Conservation (phyloP, 169 alveolate genomes). For the Plasmodium blacklocki region DNA sequence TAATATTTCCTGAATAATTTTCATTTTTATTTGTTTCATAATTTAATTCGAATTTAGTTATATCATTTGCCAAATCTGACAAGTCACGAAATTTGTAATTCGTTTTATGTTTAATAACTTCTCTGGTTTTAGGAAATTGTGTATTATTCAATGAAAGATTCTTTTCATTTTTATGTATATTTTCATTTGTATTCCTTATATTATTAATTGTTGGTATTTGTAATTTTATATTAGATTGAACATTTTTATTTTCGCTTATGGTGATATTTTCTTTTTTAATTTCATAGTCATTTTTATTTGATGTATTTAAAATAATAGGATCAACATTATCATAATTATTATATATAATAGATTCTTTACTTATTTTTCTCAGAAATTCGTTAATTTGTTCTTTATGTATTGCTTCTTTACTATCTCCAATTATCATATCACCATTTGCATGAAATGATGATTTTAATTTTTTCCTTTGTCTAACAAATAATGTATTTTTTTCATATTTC, state of each 20-base stretch:
- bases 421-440: slow-evolving; percentile 72
- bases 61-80: slow-evolving; percentile 30
- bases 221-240: slow-evolving; percentile 2
- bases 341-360: slow-evolving; percentile 27
- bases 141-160: slow-evolving; percentile 4
- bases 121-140: slow-evolving; percentile 10
- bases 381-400: slow-evolving; percentile 74
- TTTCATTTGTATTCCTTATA: slow-evolving; percentile 11
- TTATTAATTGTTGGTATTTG: slow-evolving; percentile 44
- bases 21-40: slow-evolving; percentile 8
- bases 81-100: slow-evolving; percentile 35
- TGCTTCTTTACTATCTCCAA: slow-evolving; percentile 65
- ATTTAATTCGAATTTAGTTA: slow-evolving; percentile 26
- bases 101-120: slow-evolving; percentile 20
- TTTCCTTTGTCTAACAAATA: slow-evolving; percentile 64
- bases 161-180: not conserved
- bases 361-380: slow-evolving; percentile 55
- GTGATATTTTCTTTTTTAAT: slow-evolving; percentile 7
- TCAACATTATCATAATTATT: slow-evolving; percentile 28
- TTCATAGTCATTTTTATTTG: slow-evolving; percentile 7
- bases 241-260: slow-evolving; percentile 4
- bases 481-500: slow-evolving; percentile 10
- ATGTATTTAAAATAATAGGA: not conserved
- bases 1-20: slow-evolving; percentile 12
- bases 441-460: slow-evolving; percentile 70